phyloP scores from a whole-genome alignment of 1,284 basidiomycete species.

The Lignosus rhinocerotis region DNA sequence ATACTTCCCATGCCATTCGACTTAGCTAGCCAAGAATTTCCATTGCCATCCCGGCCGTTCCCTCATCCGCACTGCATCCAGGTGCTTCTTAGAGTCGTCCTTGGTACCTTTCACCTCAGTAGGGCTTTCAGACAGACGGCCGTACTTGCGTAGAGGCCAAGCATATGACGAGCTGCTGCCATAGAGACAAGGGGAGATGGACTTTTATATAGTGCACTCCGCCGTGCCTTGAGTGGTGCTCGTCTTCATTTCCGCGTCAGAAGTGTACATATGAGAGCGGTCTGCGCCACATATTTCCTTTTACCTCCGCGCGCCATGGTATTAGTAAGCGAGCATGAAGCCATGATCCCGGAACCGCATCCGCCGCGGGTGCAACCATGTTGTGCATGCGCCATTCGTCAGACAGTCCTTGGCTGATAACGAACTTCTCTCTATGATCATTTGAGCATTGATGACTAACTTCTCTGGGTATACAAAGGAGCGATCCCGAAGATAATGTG shows the following conservation, averaged over 20 bases:
- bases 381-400: too few species aligned
- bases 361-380: too few species aligned
- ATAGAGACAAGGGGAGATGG: conserved; percentile 15
- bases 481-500: neutral
- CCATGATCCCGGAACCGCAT: neutral
- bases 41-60: neutral
- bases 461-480: neutral
- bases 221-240: neutral
- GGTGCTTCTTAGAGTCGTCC: neutral
- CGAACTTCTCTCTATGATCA: too few species aligned
- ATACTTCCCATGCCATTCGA: neutral
- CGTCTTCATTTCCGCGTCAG: neutral
- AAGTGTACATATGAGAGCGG: neutral
- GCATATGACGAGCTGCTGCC: conserved; percentile 10
- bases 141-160: neutral
- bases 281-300: conserved; percentile 7
- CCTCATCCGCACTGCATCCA: neutral
- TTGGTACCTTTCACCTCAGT: neutral
- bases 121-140: neutral
- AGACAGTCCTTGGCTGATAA: too few species aligned
- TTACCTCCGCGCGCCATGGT: conserved; percentile 10
- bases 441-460: too few species aligned
- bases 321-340: neutral
- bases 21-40: neutral
- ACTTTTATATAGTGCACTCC: neutral